Conservation (phyloP, 352 stramenopile genomes). For the Pythium grandisporangium region DNA sequence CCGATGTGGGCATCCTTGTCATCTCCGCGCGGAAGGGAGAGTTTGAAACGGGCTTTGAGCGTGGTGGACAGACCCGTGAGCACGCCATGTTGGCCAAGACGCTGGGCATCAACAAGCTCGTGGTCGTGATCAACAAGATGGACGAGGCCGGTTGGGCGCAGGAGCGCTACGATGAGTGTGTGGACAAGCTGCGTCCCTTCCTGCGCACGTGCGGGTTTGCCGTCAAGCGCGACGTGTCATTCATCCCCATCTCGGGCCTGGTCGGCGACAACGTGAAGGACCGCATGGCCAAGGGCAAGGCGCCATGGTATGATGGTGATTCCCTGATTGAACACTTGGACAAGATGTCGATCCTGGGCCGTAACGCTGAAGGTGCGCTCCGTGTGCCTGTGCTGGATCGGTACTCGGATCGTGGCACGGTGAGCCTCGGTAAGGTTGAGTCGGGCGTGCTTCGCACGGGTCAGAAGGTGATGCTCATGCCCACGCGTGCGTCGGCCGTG, state of each 20-base stretch:
- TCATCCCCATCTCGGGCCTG: conserved; percentile 96
- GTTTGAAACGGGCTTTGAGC: conserved; percentile 99
- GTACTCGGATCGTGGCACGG: conserved; percentile 95
- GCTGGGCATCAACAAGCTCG: conserved; percentile 96
- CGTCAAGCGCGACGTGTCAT: conserved; percentile 97
- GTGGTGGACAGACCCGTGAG: conserved; percentile 97
- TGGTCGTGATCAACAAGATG: conserved; percentile 99
- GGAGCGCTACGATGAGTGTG: conserved; percentile 87
- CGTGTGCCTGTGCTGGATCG: conserved; percentile 97
- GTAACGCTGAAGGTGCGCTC: conserved; percentile 87
- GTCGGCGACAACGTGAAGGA: conserved; percentile 96
- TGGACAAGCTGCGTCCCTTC: conserved; percentile 95
- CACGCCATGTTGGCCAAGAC: conserved; percentile 99
- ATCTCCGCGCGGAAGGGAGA: conserved; percentile 95
- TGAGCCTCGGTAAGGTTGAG: conserved; percentile 98
- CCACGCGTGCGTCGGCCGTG: conserved; percentile 62
- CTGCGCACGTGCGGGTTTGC: conserved; percentile 91
- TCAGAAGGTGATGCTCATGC: conserved; percentile 94
- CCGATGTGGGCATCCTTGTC: conserved; percentile 96
- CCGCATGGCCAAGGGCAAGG: conserved; percentile 45
- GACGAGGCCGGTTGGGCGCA: conserved; percentile 96
- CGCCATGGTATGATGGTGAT: conserved; percentile 91
- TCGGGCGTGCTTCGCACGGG: conserved; percentile 89
- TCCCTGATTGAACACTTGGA: conserved; percentile 94
- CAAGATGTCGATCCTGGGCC: conserved; percentile 84